Conservation (phyloP, 176 grass and related monocot genomes). For the Carex pumila region DNA sequence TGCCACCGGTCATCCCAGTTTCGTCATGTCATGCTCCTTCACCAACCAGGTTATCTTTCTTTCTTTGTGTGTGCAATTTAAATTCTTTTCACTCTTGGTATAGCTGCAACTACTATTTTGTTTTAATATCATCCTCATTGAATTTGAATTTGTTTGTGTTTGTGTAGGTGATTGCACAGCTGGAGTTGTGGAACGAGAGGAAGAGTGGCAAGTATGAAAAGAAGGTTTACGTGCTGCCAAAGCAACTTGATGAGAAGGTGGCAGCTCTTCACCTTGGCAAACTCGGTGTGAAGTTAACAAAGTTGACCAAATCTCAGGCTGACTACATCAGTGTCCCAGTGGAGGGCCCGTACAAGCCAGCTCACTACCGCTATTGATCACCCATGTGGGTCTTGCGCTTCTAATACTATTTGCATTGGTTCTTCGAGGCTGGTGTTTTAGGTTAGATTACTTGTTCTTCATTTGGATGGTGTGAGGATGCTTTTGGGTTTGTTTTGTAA, state of each 20-base stretch:
- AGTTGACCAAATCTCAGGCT: conserved; percentile 61
- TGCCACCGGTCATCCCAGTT: conserved; percentile 94
- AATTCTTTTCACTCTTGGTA: neutral
- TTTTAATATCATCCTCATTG: neutral
- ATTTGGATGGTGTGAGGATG: neutral
- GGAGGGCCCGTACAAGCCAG: conserved; percentile 84
- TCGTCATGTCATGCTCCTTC: conserved; percentile 99
- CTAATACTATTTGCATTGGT: neutral
- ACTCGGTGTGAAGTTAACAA: conserved; percentile 81
- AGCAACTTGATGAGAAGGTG: conserved; percentile 98
- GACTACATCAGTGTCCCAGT: conserved; percentile 70
- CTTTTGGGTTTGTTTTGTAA: neutral
- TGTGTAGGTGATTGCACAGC: conserved; percentile 82
- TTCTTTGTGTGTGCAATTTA: neutral
- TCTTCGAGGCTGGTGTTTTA: neutral
- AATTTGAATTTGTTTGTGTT: neutral
- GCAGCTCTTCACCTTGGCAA: conserved; percentile 85
- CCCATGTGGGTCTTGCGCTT: neutral
- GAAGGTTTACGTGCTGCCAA: conserved; percentile 95
- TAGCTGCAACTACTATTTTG: neutral
- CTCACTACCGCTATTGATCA: conserved; percentile 73
- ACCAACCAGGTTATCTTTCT: conserved; percentile 76
- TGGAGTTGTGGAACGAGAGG: conserved; percentile 96
- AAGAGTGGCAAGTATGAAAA: conserved; percentile 81
- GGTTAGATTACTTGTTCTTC: conserved; percentile 10